A percentile compares a stretch with the other conserved stretches of the same genome.
Evolutionary conservation across 345 rosid genomes (phyloP).

Genomic region (Abelmoschus esculentus): DNA sequence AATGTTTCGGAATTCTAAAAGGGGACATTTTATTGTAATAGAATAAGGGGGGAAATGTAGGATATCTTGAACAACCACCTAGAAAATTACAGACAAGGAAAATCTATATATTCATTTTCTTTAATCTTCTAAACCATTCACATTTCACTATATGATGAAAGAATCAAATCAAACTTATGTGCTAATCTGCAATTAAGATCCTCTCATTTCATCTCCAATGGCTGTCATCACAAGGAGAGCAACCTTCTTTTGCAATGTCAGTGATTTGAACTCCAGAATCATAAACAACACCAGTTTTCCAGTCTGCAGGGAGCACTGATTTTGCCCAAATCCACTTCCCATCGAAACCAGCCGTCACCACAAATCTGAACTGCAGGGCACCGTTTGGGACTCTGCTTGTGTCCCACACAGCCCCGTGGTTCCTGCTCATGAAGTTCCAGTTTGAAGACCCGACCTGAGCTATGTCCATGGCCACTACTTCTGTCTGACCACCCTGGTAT

Average conservation of each 20-base stretch:
- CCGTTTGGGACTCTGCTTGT: conserved; percentile 66
- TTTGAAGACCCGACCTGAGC: conserved; percentile 54
- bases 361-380: conserved; percentile 69
- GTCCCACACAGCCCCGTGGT: conserved; percentile 74
- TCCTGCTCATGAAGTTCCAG: conserved; percentile 69
- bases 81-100: neutral
- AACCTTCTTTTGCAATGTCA: conserved; percentile 85
- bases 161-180: neutral
- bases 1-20: no score
- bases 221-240: conserved; percentile 50
- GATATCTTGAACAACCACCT: neutral
- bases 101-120: neutral
- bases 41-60: neutral
- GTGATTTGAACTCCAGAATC: conserved; percentile 68
- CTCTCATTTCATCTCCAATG: conserved; percentile 39
- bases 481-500: conserved; percentile 95
- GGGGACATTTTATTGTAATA: no score
- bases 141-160: neutral
- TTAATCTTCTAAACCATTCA: neutral
- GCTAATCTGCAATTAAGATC: neutral
- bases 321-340: conserved; percentile 77
- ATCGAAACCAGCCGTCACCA: conserved; percentile 72
- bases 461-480: conserved; percentile 65
- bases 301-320: conserved; percentile 60
- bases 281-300: conserved; percentile 54